phyloP scores from a whole-genome alignment of 2,329 filamentous ascomycete species.

The Pestalotiopsis sp. region DNA sequence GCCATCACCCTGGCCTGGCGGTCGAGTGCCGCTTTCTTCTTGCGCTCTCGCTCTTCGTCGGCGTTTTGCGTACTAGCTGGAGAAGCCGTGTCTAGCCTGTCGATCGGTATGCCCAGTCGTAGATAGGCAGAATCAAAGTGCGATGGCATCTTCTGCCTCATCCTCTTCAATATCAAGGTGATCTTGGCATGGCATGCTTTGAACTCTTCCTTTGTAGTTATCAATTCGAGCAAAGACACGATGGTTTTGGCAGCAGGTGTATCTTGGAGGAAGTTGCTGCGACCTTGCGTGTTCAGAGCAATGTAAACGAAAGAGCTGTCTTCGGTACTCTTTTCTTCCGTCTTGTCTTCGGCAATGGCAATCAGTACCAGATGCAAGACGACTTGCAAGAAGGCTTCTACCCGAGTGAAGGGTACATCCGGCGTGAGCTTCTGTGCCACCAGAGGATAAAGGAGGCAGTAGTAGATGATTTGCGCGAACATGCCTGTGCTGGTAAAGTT shows the following conservation, averaged over 20 bases:
- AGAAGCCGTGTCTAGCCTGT: constrained; percentile 80
- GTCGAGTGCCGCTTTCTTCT: constrained; percentile 88
- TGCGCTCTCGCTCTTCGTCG: constrained; percentile 76
- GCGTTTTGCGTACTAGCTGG: constrained; percentile 69
- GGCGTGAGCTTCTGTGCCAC: constrained; percentile 71
- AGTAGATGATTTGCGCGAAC: constrained; percentile 89
- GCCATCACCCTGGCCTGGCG: constrained; percentile 95
- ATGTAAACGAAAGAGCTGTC: constrained; percentile 72
- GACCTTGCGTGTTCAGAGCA: constrained; percentile 66
- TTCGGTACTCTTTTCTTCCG: constrained; percentile 53
- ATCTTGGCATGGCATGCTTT: constrained; percentile 86
- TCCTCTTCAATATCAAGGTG: constrained; percentile 76
- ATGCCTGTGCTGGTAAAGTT: constrained; percentile 81
- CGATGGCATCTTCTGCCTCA: constrained; percentile 80
- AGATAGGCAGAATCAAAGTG: constrained; percentile 72
- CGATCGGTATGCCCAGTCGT: constrained; percentile 67
- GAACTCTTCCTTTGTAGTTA: constrained; percentile 72
- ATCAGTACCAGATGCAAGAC: constrained; percentile 86
- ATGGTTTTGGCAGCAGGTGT: constrained; percentile 63
- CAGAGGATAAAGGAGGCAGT: constrained; percentile 81
- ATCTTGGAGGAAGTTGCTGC: constrained; percentile 62
- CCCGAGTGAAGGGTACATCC: constrained; percentile 75
- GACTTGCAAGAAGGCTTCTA: constrained; percentile 91
- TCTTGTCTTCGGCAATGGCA: constrained; percentile 80
- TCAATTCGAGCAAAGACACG: constrained; percentile 63